Base-by-base conservation (phyloP, 257 asterid genomes). In the Gentiana dahurica region DNA sequence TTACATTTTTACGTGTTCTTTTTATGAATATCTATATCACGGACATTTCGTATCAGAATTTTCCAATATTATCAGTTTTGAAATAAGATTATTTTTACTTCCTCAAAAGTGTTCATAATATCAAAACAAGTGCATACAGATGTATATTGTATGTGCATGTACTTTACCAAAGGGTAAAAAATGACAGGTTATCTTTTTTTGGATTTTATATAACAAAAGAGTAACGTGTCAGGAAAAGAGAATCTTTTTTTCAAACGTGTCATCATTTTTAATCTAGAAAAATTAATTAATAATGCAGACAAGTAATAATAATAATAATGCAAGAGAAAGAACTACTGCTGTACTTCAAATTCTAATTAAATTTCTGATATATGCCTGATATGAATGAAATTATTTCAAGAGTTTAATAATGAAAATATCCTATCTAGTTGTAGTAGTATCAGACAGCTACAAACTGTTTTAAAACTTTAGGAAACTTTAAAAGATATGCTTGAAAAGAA, bases 171-270 rank as follows among this genome's bases (percentile, higher is more conserved):
- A 24, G 24, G 24, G 24, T 24, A 24, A 24, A 24, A 24, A 24
- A 24, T 24, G 24, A 24, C 24, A 24, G 24, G 24, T 24, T 24
- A 0, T 24, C 24, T 24, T 24, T 24, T 24, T 24, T 24, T 24
- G 24, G 24, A 24, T 53, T 35, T 47, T 50, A 54, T 60, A 53
- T 65, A 47, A 58, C 68, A 34, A 47, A 75, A 54, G 58, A 36
- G 56, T 69, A 74, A 63, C 73, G 75, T 74, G 78, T 74, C 75
- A 73, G 65, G 53, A 67, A 66, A 57, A 67, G 69, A 54, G 54
- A 64, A 68, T 74, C 66, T 53, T 24, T 66, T 64, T 62, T 64
- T 58, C 58, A 70, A 62, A 71, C 77, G 74, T 69, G 62, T 46
- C 24, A 24, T 51, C 3, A 43, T 60, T 53, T 55, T 62, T 60